These are phyloP conservation scores for Chamaecrista fasciculata DNA, from an alignment of 306 rosid genomes.

Conservation along the genomic window DNA sequence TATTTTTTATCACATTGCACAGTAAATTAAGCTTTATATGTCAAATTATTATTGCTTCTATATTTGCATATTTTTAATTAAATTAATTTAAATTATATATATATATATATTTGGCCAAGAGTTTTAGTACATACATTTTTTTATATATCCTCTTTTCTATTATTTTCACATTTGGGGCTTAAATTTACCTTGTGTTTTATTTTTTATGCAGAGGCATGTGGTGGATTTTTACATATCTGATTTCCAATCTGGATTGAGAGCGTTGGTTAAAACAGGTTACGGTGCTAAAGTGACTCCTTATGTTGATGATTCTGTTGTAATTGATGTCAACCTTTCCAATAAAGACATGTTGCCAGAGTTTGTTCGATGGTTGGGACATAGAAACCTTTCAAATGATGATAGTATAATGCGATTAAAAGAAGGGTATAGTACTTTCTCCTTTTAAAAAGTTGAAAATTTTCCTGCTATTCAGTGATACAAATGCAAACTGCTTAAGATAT, in stretches of 20 bases:
- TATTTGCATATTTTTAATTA: no score
- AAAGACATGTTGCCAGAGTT: slow-evolving; percentile 82
- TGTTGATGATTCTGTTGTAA: slow-evolving; percentile 72
- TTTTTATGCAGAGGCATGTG: slow-evolving; percentile 68
- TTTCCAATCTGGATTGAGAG: slow-evolving; percentile 96
- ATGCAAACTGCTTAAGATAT: slow-evolving; percentile 1
- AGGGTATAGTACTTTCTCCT: slow-evolving; percentile 60
- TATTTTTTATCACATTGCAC: no score
- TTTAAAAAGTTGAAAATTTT: slow-evolving; percentile 10
- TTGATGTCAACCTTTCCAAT: slow-evolving; percentile 70
- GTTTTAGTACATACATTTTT: no score
- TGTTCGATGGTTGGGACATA: slow-evolving; percentile 73
- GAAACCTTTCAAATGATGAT: slow-evolving; percentile 89
- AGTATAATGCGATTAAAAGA: slow-evolving; percentile 83
- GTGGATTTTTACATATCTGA: slow-evolving; percentile 95
- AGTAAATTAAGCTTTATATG: no score
- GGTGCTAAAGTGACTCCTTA: slow-evolving; percentile 93
- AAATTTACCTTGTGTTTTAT: not conserved
- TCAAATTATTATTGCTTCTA: no score
- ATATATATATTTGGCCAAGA: no score
- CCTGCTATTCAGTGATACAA: not conserved
- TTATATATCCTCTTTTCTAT: no score
- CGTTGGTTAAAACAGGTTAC: slow-evolving; percentile 85
- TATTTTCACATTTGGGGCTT: not conserved
- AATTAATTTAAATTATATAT: no score